Evolutionary conservation across 305 asterid genomes (phyloP).

Genomic region (Fraxinus paxiana): DNA sequence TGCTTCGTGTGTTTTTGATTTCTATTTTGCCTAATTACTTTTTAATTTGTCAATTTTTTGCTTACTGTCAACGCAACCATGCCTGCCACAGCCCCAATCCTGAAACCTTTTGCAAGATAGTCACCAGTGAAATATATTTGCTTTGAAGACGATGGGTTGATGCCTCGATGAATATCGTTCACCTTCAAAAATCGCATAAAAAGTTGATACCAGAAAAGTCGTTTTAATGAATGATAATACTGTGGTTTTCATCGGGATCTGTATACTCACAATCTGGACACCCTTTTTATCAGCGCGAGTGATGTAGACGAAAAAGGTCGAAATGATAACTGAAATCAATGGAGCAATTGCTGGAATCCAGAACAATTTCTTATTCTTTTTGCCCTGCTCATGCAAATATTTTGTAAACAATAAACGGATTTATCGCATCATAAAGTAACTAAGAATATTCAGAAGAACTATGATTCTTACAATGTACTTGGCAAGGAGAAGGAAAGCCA

Average conservation of each 20-base stretch:
- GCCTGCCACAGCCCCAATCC: conserved; percentile 61
- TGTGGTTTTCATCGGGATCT: background rate
- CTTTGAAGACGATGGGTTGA: conserved; percentile 62
- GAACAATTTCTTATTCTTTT: conserved; percentile 58
- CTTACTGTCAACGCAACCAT: conserved; percentile 61
- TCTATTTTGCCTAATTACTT: background rate
- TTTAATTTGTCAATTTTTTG: background rate
- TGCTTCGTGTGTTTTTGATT: background rate
- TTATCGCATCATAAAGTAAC: background rate
- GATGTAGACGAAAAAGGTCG: conserved; percentile 66
- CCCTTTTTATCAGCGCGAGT: conserved; percentile 70
- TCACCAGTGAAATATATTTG: conserved; percentile 54
- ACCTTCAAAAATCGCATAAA: conserved; percentile 30
- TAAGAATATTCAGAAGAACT: background rate
- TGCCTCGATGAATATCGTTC: conserved; percentile 48
- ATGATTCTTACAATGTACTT: conserved; percentile 49
- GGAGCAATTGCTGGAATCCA: conserved; percentile 93
- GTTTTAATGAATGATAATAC: background rate
- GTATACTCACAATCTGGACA: conserved; percentile 53
- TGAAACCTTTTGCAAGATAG: conserved; percentile 50
- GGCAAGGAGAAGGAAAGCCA: conserved; percentile 48
- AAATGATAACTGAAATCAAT: conserved; percentile 58
- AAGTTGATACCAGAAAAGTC: background rate
- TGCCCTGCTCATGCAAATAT: conserved; percentile 47
- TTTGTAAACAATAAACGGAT: background rate